Evolutionary conservation across 768 basidiomycete genomes (phyloP), one percentile per base, ranked within the genome.

Genomic region (Mycena kentingensis): DNA sequence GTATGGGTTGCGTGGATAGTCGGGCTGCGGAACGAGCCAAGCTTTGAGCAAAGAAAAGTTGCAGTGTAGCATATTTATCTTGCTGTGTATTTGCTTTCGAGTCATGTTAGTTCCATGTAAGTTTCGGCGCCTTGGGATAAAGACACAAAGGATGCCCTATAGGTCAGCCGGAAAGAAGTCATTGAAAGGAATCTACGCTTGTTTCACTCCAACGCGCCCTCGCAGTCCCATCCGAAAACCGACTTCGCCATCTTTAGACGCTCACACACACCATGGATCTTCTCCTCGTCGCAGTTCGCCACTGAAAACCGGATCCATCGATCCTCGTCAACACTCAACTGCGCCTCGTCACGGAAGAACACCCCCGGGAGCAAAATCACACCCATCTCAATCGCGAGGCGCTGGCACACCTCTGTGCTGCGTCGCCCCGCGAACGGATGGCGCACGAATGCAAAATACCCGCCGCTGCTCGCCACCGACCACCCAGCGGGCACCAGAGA

Each of bases 241-340:
- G 12, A 18, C 35, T 68, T 70, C 24, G 71, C 75, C 54, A 75
- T 72, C 49, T 46, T 66, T 60, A 87, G 60, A 46, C 85, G 70
- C 67, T 72, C 71, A 53, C 83, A 86, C 5, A 81, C 83, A 29
- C 66, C 59, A 57, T 64, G 62, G 16, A 86, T 75, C 62, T 78
- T 73, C 46, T 79, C 81, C 45, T 90, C 87, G 36, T 78, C 76
- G n/a, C 90, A 81, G 66, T 90, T 93, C 12, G 89, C 88, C 3
- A 92, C 85, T 10, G 87, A 88, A 66, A 93, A 88, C 48, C 90
- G 77, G 26, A 92, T 70, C 87, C 87, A 92, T 49, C 77, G 69
- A 32, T 82, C 78, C 60, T 75, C 75, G 6, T 77, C 80, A 63
- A 51, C 35, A 2, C 41, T 62, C 38, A 50, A 37, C 24, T 52